These are phyloP conservation scores for Passalora sequoiae DNA, from an alignment of 2,329 filamentous ascomycete species.

Conservation along the genomic window DNA sequence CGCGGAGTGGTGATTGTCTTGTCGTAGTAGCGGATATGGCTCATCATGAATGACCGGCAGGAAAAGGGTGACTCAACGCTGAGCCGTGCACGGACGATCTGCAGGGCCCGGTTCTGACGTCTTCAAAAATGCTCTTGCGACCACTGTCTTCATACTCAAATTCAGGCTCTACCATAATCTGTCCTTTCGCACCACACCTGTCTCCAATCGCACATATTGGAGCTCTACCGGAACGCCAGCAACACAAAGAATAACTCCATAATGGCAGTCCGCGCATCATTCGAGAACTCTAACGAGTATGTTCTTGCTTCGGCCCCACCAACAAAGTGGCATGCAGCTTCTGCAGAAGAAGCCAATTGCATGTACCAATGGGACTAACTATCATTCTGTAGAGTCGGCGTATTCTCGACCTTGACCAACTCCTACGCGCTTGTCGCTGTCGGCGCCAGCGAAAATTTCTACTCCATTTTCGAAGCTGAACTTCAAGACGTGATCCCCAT, in stretches of 20 bases:
- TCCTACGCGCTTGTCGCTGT: constrained; percentile 92
- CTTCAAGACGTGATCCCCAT: constrained; percentile 96
- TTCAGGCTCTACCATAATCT: too few relatives aligned
- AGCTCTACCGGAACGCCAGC: constrained; percentile 4
- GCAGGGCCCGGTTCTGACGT: too few relatives aligned
- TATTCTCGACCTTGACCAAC: constrained; percentile 95
- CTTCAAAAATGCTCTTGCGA: too few relatives aligned
- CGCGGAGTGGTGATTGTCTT: too few relatives aligned
- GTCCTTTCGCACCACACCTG: too few relatives aligned
- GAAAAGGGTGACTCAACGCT: too few relatives aligned
- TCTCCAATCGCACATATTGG: too few relatives aligned
- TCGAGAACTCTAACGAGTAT: constrained; percentile 89
- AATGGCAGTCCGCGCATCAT: constrained; percentile 57
- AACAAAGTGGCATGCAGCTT: constrained; percentile 6
- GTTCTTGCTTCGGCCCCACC: constrained; percentile 35
- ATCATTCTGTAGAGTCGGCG: constrained; percentile 69
- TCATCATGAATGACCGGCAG: too few relatives aligned
- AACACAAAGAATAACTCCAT: constrained; percentile 25
- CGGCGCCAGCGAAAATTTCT: constrained; percentile 97
- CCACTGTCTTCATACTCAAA: too few relatives aligned
- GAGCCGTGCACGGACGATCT: too few relatives aligned
- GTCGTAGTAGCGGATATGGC: too few relatives aligned
- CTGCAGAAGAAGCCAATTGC: not conserved
- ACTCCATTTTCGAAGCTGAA: constrained; percentile 97
- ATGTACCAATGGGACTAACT: constrained; percentile 3